phyloP scores from a whole-genome alignment of 2,329 filamentous ascomycete species.

The Cladobotryum mycophilum region DNA sequence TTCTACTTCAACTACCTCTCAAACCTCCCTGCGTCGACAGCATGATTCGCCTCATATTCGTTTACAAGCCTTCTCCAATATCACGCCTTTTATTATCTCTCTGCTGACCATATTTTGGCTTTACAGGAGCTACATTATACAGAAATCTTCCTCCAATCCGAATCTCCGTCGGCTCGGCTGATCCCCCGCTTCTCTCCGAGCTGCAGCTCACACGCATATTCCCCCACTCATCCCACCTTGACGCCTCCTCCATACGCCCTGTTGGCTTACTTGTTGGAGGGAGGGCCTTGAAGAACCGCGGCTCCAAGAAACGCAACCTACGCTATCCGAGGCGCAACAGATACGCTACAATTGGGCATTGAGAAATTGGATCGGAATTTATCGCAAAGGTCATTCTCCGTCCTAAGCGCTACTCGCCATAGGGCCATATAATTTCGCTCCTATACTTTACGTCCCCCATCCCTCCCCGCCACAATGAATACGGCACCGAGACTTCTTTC shows the following conservation, averaged over 20 bases:
- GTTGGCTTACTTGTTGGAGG: not conserved
- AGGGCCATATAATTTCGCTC: not conserved
- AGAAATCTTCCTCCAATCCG: not conserved
- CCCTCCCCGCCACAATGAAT: conserved; percentile 18
- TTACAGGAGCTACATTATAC: too few relatives aligned
- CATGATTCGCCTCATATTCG: too few relatives aligned
- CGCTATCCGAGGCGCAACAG: too few relatives aligned
- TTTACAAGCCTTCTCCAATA: too few relatives aligned
- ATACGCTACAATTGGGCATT: not conserved
- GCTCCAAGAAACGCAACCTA: too few relatives aligned
- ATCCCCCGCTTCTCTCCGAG: not conserved
- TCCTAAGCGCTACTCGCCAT: not conserved
- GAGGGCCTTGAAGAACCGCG: not conserved
- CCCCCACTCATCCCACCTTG: not conserved
- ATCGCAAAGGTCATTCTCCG: not conserved
- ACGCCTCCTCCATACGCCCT: not conserved
- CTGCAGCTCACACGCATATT: not conserved
- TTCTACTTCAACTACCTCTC: too few relatives aligned
- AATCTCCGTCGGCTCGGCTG: not conserved
- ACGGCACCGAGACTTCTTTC: conserved; percentile 26
- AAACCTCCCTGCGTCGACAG: too few relatives aligned
- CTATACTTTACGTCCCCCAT: not conserved
- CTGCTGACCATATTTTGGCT: too few relatives aligned
- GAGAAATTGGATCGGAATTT: not conserved
- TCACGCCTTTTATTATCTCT: too few relatives aligned